These are phyloP conservation scores for Amanita molliuscula DNA, from an alignment of 768 basidiomycete species.

Conservation along the genomic window DNA sequence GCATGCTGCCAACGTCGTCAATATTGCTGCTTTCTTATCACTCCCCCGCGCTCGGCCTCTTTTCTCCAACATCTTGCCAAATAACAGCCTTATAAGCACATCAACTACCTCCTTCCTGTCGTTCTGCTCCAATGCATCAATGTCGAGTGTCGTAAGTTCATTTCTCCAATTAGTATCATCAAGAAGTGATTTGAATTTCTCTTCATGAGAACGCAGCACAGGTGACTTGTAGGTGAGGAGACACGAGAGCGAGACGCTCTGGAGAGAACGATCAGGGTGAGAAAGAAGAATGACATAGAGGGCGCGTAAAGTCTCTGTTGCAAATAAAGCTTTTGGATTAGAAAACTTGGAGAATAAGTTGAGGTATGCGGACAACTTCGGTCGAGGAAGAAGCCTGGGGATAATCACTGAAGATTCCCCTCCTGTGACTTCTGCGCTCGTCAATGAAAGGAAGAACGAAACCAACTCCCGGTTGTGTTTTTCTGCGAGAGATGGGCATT, in stretches of 20 bases:
- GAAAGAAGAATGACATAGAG: constrained; percentile 72
- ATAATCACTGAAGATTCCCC: constrained; percentile 35
- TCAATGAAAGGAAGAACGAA: constrained; percentile 62
- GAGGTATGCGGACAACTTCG: constrained; percentile 68
- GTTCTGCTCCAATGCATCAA: constrained; percentile 39
- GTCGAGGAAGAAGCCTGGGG: constrained; percentile 51
- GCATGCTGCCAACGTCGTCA: constrained; percentile 62
- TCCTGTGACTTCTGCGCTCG: constrained; percentile 19
- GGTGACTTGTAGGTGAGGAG: constrained; percentile 75
- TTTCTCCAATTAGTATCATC: constrained; percentile 90
- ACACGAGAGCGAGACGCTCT: constrained; percentile 67
- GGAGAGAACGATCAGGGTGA: constrained; percentile 74
- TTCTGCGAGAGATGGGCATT: constrained; percentile 65
- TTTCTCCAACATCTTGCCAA: constrained; percentile 80
- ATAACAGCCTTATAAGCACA: constrained; percentile 66
- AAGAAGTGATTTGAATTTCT: constrained; percentile 58
- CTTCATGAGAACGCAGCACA: constrained; percentile 41
- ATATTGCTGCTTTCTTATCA: constrained; percentile 64
- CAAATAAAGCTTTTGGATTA: constrained; percentile 85
- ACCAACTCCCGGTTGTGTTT: constrained; percentile 83
- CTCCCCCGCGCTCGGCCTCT: constrained; percentile 58
- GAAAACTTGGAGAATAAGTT: constrained; percentile 80
- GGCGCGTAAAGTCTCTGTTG: constrained; percentile 49
- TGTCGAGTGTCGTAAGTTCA: constrained; percentile 62
- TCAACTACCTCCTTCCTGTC: constrained; percentile 62